A percentile compares a stretch with the other conserved stretches of the same genome.
Evolutionary conservation across 2,329 filamentous ascomycete genomes (phyloP).

Genomic region (Aspergillus novofumigatus): DNA sequence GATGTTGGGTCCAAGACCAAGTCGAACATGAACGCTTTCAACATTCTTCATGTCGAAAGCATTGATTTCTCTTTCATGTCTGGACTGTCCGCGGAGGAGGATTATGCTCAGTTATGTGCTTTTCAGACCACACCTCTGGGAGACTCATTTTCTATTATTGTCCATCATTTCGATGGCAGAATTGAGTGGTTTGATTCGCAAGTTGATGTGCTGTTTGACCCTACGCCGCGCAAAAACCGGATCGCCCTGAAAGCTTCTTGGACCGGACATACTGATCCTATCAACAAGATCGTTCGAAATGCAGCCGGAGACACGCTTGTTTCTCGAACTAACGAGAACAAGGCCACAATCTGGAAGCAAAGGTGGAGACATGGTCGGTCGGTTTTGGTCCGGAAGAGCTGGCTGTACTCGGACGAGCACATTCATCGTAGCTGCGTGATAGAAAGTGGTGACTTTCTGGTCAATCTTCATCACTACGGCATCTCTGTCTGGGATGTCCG

Average conservation of each 20-base stretch:
- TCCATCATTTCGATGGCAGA: constrained; percentile 80
- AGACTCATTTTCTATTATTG: constrained; percentile 66
- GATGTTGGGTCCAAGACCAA: constrained; percentile 70
- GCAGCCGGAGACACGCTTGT: constrained; percentile 75
- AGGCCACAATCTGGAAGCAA: constrained; percentile 81
- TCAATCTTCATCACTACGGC: constrained; percentile 69
- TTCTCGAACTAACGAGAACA: constrained; percentile 72
- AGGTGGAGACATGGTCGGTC: constrained; percentile 47
- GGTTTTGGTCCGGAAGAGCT: constrained; percentile 62
- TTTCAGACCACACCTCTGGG: constrained; percentile 63
- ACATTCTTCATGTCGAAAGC: constrained; percentile 72
- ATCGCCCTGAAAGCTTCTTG: constrained; percentile 63
- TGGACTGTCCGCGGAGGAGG: constrained; percentile 30
- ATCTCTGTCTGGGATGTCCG: constrained; percentile 79
- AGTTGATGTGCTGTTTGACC: constrained; percentile 76
- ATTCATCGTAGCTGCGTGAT: constrained; percentile 79
- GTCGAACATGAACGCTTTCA: constrained; percentile 69
- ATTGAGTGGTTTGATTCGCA: constrained; percentile 77
- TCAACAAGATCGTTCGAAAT: constrained; percentile 84
- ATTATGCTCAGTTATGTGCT: constrained; percentile 66
- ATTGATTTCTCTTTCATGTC: constrained; percentile 42
- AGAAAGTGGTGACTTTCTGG: constrained; percentile 70
- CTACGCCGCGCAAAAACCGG: constrained; percentile 56
- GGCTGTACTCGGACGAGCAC: constrained; percentile 62
- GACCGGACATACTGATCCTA: constrained; percentile 76